Evolutionary conservation across 106 monocot genomes (phyloP).

Genomic region (Chionographis japonica): DNA sequence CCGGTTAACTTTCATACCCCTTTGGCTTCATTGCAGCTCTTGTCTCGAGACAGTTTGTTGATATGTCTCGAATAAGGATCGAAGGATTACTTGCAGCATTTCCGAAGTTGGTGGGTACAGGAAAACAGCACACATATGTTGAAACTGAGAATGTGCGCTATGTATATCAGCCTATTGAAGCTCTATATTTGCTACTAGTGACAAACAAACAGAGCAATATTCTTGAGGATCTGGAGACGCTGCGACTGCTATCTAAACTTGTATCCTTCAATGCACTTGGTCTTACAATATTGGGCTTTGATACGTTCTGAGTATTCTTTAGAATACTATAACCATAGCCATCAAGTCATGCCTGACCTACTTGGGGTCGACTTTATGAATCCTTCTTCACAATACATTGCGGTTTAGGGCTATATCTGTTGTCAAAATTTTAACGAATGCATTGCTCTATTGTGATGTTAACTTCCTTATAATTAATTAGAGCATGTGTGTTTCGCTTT

Average conservation of each 20-base stretch:
- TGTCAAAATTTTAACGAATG: too few relatives aligned
- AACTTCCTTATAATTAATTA: too few relatives aligned
- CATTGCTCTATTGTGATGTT: too few relatives aligned
- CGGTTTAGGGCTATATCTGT: too few relatives aligned
- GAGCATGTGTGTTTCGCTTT: too few relatives aligned
- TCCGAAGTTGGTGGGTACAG: constrained; percentile 89
- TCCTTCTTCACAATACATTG: too few relatives aligned
- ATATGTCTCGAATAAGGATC: constrained; percentile 94
- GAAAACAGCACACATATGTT: constrained; percentile 96
- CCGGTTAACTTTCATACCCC: not conserved
- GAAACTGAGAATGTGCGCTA: constrained; percentile 98
- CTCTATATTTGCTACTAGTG: constrained; percentile 76
- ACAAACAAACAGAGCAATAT: constrained; percentile 99
- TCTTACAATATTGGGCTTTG: not conserved
- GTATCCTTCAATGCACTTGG: constrained; percentile 45
- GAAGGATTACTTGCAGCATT: constrained; percentile 97
- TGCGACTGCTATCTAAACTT: constrained; percentile 79
- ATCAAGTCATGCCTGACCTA: too few relatives aligned
- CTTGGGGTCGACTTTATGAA: too few relatives aligned
- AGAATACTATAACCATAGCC: too few relatives aligned
- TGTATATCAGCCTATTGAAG: constrained; percentile 95
- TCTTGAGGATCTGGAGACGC: constrained; percentile 87
- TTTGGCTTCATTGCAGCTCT: constrained; percentile 58
- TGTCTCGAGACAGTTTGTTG: constrained; percentile 95
- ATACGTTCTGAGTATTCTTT: too few relatives aligned